These are phyloP conservation scores for Plasmodium knowlesi DNA, from an alignment of 169 alveolate species.

Conservation along the genomic window DNA sequence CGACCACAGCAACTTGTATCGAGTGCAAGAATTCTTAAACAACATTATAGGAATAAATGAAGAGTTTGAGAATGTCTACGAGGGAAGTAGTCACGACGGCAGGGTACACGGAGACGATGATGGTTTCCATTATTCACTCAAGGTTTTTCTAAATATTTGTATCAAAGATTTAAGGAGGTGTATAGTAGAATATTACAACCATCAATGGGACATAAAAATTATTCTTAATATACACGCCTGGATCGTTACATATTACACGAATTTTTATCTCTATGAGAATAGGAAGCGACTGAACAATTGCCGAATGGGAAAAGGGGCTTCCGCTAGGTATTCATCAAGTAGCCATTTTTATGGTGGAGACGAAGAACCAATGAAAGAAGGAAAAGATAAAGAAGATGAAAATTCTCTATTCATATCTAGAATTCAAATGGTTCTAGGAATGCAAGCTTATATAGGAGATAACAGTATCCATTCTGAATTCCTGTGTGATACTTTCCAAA, in stretches of 20 bases:
- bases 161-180: slow-evolving; percentile 62
- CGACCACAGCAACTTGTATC: slow-evolving; percentile 34
- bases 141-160: slow-evolving; percentile 53
- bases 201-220: slow-evolving; percentile 50
- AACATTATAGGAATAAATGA: slow-evolving; percentile 60
- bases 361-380: neutral
- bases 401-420: slow-evolving; percentile 27
- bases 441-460: slow-evolving; percentile 69
- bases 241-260: slow-evolving; percentile 65
- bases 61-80: slow-evolving; percentile 58
- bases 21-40: slow-evolving; percentile 51
- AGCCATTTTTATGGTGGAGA: neutral
- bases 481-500: slow-evolving; percentile 52
- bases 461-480: slow-evolving; percentile 69
- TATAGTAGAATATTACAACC: slow-evolving; percentile 27
- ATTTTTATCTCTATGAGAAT: slow-evolving; percentile 49
- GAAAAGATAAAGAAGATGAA: neutral
- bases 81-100: neutral
- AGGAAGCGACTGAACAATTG: slow-evolving; percentile 22
- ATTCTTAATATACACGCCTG: slow-evolving; percentile 67
- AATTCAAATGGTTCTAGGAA: slow-evolving; percentile 63
- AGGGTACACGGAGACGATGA: neutral
- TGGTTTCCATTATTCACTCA: slow-evolving; percentile 23
- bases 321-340: neutral
- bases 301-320: neutral